Base-by-base conservation (phyloP, 176 grass and related monocot species). In the Pontederia paniculata region DNA sequence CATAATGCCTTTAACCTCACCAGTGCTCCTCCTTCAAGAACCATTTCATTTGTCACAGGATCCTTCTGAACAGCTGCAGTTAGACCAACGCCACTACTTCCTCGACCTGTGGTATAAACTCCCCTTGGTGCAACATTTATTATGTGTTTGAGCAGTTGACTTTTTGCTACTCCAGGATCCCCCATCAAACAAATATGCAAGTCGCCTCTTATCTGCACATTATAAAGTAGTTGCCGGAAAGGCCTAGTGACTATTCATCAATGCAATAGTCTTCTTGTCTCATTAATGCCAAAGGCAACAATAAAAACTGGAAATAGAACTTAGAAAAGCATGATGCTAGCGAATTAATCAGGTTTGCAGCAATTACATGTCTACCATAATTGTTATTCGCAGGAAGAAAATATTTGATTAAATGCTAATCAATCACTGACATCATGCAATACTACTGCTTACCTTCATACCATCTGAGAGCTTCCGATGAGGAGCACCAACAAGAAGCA, bases 111-210 rank as follows among this genome's bases (percentile, higher is more conserved):
- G 64, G 94, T 98, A 66, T 98, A 98, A 23, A 98, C 86, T 69
- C 94, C 94, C 74, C 94, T 91, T 74, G 94, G 94, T 68, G 94
- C 87, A 50, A 98, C 87, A 25, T 98, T 98, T 59, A 98, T 91
- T n/a, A 98, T 98, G 62, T 98, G 94, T 67, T 98, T 98, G 45
- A 98, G 67, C 64, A 98, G 80, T 74, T 98, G 94, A 67, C 94
- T 98, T 75, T 98, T 98, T 44, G 94, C 94, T 60, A 98, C 94
- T 65, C 94, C 94, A 84, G 94, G 94, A 66, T 98, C 94, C 63
- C 94, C 94, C 94, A 98, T 98, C 52, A 98, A 75, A 76, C 94
- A 98, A 60, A 98, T 75, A 69, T 98, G 94, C 21, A 98, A 73
- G 21, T 98, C 94, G 43, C 94, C 94, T 98, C 94, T 98, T 53